Evolutionary conservation across 2,329 filamentous ascomycete genomes (phyloP), one percentile per base, ranked within the genome.

Genomic region (Aureobasidium sp.): DNA sequence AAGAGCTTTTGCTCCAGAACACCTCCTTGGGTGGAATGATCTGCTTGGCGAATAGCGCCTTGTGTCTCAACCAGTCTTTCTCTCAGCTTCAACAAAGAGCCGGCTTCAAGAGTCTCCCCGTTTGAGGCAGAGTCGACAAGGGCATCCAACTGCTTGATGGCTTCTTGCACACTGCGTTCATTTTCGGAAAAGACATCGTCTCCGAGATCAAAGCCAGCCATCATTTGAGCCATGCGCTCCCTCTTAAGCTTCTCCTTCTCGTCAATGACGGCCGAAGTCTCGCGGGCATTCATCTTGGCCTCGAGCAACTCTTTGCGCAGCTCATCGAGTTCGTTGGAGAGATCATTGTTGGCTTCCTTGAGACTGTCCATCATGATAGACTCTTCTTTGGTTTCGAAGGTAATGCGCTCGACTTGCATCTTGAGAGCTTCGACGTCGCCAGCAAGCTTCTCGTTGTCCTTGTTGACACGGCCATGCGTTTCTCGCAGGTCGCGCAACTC

Each of bases 201-300:
- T 39, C 90, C 91, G 29, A 98, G 80, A 64, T 98, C 91, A 63
- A 98, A 97, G 3, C 91, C 90, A 55, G 93, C 93, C 91, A 98
- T 96, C 93, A 98, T 98, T 79, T 96, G 88, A 38, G 93, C 93
- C 93, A 98, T 98, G 72, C 94, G 93, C 74, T 98, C 93, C 1
- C 90, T 89, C 79, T 98, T 98, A 74, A 90, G 90, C 77, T 90
- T 91, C 72, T 97, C 94, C 78, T 98, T 98, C 72, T 97, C 93
- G 62, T 97, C 91, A 17, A 94, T 74, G 14, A 89, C 85, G 7
- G 90, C 90, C 39, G 82, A 90, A 1, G 87, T 91, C 72, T 97
- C 93, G 74, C 93, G 95, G 54, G 91, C 90, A 61, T 84, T 93
- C 87, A 97, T 96, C 74, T 91, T 91, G 41, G 93, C 90, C 68